Percentiles rank a stretch among this genome's conserved stretches.
Conservation (phyloP, 208 protist genomes). For the Crithidia bombi region DNA sequence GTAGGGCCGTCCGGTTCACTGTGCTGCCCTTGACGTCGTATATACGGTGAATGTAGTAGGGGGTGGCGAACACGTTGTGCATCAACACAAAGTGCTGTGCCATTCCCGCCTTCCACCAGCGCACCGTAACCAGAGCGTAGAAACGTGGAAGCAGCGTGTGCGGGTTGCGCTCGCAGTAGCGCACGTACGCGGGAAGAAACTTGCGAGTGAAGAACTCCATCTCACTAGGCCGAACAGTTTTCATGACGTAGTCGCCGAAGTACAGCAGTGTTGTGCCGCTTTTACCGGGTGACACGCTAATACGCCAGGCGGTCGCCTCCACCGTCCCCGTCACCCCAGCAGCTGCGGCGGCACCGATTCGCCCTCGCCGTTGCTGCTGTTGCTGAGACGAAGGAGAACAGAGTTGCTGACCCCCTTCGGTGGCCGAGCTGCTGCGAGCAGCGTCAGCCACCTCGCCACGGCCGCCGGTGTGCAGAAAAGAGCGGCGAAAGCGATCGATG, state of each 20-base stretch:
- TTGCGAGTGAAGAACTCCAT: slow-evolving; percentile 67
- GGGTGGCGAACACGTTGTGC: slow-evolving; percentile 92
- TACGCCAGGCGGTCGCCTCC: slow-evolving; percentile 60
- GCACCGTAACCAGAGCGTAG: slow-evolving; percentile 79
- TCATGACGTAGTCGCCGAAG: slow-evolving; percentile 91
- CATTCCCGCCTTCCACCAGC: slow-evolving; percentile 53
- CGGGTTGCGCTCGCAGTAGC: slow-evolving; percentile 82
- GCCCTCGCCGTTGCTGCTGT: slow-evolving; percentile 22
- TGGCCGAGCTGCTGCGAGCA: background rate
- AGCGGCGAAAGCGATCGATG: slow-evolving; percentile 48
- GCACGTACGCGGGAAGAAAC: slow-evolving; percentile 77
- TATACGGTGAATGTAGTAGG: slow-evolving; percentile 89
- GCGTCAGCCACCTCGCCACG: background rate
- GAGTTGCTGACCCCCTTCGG: background rate
- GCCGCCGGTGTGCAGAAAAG: slow-evolving; percentile 3
- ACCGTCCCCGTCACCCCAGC: slow-evolving; percentile 31
- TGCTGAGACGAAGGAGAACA: background rate
- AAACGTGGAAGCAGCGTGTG: slow-evolving; percentile 88
- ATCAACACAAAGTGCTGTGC: slow-evolving; percentile 89
- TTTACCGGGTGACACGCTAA: slow-evolving; percentile 85
- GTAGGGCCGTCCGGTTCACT: slow-evolving; percentile 65
- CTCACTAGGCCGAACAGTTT: slow-evolving; percentile 83
- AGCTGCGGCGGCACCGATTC: background rate
- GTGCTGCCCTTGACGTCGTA: slow-evolving; percentile 94
- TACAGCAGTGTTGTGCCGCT: slow-evolving; percentile 86